These are phyloP conservation scores for Neopestalotiopsis sp. DNA, from an alignment of 2,329 filamentous ascomycete genomes.

Conservation along the genomic window DNA sequence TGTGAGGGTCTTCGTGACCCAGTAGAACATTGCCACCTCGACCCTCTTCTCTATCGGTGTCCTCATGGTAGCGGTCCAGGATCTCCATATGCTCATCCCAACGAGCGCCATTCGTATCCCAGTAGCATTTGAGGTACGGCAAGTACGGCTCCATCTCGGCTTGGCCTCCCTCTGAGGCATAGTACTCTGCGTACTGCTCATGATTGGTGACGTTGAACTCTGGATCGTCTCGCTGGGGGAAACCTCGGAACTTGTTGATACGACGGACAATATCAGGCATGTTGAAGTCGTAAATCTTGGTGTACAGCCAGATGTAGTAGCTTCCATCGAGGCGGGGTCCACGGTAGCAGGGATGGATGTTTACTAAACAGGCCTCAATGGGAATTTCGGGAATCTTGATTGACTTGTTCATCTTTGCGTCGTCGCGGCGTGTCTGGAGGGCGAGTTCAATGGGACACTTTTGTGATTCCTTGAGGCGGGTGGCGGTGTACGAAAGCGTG, in stretches of 20 bases:
- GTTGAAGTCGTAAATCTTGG: not conserved
- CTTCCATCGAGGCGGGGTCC: not conserved
- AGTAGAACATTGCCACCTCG: not conserved
- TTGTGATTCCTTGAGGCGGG: not conserved
- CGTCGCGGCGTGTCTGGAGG: not conserved
- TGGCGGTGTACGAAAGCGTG: not conserved
- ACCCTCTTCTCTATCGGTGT: not conserved
- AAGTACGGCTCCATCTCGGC: not conserved
- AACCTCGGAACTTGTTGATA: slow-evolving; percentile 15
- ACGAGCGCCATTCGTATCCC: not conserved
- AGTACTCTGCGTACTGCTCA: not conserved
- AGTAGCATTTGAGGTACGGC: slow-evolving; percentile 4
- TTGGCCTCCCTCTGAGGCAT: not conserved
- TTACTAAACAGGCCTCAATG: not conserved
- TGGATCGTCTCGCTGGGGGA: slow-evolving; percentile 12
- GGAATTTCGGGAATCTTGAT: not conserved
- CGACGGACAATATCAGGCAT: slow-evolving; percentile 17
- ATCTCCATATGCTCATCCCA: not conserved
- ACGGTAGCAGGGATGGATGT: slow-evolving; percentile 8
- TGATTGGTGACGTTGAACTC: not conserved
- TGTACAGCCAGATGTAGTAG: slow-evolving; percentile 10
- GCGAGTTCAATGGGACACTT: not conserved
- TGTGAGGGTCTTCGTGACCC: not conserved
- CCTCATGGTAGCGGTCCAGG: not conserved
- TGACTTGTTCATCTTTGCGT: not conserved